Base-by-base conservation (phyloP, 495 filamentous ascomycete species). In the Penicillium psychrofluorescens region DNA sequence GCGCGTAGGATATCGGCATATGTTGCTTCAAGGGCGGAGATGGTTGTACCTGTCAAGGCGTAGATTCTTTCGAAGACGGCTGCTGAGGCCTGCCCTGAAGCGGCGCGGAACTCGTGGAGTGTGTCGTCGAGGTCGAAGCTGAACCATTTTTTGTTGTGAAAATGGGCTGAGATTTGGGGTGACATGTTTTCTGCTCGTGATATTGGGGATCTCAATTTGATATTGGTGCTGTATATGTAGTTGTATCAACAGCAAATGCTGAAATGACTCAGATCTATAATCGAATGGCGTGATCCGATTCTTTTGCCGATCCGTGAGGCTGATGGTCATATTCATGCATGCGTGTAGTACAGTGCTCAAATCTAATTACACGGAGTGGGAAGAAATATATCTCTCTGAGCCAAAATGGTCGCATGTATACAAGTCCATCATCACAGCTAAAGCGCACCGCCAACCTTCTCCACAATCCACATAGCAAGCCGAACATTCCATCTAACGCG, bases 401-500 rank as follows among this genome's bases (percentile, higher is more conserved):
- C 32, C 45, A 39, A 43, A 13, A 31, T 22, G 32, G 9, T 35
- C 44, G 39, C 36, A 32, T 35, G 42, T 40, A 43, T 45, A 35
- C 40, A 40, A 50, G 40, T 40, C 48, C 40, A 50, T 29, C 42
- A 44, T 44, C 32, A 44, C 31, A 29, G 39, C 66, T 59, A 87
- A 29, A 89, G 67, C 11, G 82, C 81, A 6, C 85, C 85, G 2
- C 85, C 85, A 22, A 86, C 71, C 44, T 81, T 70, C 60, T 77
- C 72, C 4, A 88, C 85, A 60, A 96, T 82, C 88, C 86, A 89
- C 86, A 97, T 89, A 4, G 89, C 87, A 37, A 95, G 64, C 43
- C 87, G 77, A 28, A 99, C 94, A 58, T 85, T 83, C 63, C 91
- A 73, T 2, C 86, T 78, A 4, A 96, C 94, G 40, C 85, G 80